These are phyloP conservation scores for Fraxinus angustifolia DNA, from an alignment of 305 asterid species.

Conservation along the genomic window DNA sequence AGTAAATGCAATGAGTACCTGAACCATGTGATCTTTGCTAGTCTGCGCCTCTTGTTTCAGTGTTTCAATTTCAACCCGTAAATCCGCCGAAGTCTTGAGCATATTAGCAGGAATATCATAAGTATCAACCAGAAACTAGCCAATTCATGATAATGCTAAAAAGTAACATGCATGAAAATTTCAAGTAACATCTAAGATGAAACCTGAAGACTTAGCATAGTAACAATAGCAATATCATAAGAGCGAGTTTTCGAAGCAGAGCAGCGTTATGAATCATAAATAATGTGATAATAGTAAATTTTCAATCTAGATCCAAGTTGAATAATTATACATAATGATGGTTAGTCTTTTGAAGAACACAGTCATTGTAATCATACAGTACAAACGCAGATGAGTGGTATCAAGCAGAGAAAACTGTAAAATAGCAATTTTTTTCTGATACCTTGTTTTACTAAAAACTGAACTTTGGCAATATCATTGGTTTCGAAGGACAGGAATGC, in stretches of 20 bases:
- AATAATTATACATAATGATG: not conserved
- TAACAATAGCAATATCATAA: not conserved
- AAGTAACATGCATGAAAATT: not conserved
- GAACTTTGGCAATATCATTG: not conserved
- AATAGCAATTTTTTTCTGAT: not conserved
- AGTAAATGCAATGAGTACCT: constrained; percentile 37
- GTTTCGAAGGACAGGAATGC: not conserved
- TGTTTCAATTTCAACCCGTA: constrained; percentile 53
- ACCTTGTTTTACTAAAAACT: not conserved
- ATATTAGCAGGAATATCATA: constrained; percentile 10
- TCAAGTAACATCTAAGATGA: constrained; percentile 8
- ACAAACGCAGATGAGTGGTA: not conserved
- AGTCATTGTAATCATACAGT: not conserved
- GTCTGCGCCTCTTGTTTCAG: constrained; percentile 60
- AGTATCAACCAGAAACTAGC: constrained; percentile 2
- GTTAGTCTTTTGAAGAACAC: not conserved
- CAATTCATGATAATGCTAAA: constrained; percentile 11
- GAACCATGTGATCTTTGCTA: constrained; percentile 77
- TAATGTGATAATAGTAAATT: not conserved
- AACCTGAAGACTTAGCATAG: not conserved
- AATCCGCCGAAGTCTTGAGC: constrained; percentile 42
- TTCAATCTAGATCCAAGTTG: not conserved
- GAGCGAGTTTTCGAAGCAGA: not conserved
- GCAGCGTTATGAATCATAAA: not conserved
- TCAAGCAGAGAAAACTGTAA: not conserved